Evolutionary conservation across 2,329 filamentous ascomycete species (phyloP).

Genomic region (Ceratocystis harringtonii): DNA sequence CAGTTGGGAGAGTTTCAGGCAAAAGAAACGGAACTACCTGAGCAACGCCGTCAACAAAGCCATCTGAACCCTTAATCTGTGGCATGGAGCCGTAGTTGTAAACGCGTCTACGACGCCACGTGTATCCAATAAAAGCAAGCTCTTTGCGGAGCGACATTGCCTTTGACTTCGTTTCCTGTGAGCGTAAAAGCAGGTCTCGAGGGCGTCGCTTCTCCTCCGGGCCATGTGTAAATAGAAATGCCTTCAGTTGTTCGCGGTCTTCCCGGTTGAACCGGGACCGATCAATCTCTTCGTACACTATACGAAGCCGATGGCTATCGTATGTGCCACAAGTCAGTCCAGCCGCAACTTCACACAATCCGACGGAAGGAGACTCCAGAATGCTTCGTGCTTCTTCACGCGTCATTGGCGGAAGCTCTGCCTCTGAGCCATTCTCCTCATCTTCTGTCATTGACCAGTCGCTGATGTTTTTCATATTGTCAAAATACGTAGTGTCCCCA

Average conservation of each 20-base stretch:
- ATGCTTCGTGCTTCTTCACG: constrained; percentile 17
- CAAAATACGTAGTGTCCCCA: constrained; percentile 80
- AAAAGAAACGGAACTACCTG: constrained; percentile 4
- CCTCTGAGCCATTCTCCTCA: not conserved
- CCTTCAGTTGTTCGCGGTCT: constrained; percentile 32
- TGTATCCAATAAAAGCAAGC: constrained; percentile 79
- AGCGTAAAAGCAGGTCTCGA: constrained; percentile 71
- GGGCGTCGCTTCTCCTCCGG: constrained; percentile 61
- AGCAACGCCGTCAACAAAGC: not conserved
- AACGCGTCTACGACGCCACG: constrained; percentile 40
- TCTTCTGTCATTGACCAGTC: constrained; percentile 33
- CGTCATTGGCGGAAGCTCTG: constrained; percentile 10
- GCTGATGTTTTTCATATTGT: constrained; percentile 60
- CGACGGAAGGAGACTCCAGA: constrained; percentile 29
- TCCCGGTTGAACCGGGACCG: constrained; percentile 24
- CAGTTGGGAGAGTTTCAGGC: not conserved
- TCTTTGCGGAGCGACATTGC: constrained; percentile 71
- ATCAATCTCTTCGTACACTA: constrained; percentile 36
- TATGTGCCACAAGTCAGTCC: constrained; percentile 34
- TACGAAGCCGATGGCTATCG: constrained; percentile 34
- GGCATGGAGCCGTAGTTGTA: constrained; percentile 16
- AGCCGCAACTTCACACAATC: constrained; percentile 25
- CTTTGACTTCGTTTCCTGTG: constrained; percentile 46
- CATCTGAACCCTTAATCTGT: constrained; percentile 9
- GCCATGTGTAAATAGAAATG: constrained; percentile 38